Evolutionary conservation across 495 filamentous ascomycete genomes (phyloP).

Genomic region (Neurospora africana): DNA sequence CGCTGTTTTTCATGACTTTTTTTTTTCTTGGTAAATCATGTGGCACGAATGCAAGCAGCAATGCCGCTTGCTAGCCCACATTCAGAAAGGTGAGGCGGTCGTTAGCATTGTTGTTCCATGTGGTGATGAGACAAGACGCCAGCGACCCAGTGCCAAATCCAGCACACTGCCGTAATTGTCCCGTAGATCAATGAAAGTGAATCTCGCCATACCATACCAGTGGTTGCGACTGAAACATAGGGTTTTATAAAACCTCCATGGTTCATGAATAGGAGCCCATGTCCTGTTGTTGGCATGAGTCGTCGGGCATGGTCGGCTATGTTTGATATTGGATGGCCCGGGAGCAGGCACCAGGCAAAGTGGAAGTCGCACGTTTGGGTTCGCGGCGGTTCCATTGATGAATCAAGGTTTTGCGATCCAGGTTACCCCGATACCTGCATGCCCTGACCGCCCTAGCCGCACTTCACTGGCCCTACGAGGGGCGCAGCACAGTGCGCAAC

Average conservation of each 20-base stretch:
- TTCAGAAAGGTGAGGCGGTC: neutral
- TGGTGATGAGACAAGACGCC: neutral
- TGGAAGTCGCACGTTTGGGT: neutral
- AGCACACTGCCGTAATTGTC: neutral
- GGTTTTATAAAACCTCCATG: neutral
- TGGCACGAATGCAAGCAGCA: neutral
- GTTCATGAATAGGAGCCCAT: neutral
- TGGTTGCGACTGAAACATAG: neutral
- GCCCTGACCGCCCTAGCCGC: neutral
- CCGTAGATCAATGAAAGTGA: neutral
- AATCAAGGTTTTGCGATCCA: neutral
- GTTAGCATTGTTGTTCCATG: neutral
- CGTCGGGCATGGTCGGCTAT: neutral
- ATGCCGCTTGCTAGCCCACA: neutral
- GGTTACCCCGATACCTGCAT: neutral
- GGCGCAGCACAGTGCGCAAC: neutral
- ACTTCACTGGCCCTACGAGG: neutral
- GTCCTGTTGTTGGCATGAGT: neutral
- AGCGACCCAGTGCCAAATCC: neutral
- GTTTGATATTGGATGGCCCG: neutral
- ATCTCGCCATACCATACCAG: neutral
- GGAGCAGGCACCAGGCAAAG: neutral
- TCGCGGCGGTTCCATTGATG: neutral
- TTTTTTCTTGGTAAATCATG: neutral
- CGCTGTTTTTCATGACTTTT: neutral